These are phyloP conservation scores for Globisporangium solare DNA, from an alignment of 352 stramenopile species.

Conservation along the genomic window DNA sequence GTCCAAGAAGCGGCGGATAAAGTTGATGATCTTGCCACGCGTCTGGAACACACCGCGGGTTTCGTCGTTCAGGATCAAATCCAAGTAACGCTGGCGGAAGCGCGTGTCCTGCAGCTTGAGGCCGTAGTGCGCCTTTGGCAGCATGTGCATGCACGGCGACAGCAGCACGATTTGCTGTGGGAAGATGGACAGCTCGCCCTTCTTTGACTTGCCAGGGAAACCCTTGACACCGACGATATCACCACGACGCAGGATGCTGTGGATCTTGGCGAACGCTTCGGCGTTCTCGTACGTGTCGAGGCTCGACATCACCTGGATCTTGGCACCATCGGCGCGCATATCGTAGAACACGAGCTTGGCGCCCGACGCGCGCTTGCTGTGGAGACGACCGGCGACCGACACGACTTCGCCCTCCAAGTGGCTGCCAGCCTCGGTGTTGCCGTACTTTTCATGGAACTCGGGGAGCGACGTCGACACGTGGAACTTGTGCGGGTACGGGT, in stretches of 20 bases:
- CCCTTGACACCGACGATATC: conserved; percentile 96
- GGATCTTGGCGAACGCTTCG: conserved; percentile 75
- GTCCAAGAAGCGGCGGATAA: conserved; percentile 93
- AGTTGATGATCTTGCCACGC: conserved; percentile 92
- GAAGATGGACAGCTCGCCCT: conserved; percentile 97
- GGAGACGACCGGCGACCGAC: conserved; percentile 93
- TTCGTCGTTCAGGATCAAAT: conserved; percentile 96
- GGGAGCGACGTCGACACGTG: conserved; percentile 90
- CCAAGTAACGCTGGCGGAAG: conserved; percentile 93
- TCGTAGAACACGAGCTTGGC: conserved; percentile 99
- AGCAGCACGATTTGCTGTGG: conserved; percentile 74
- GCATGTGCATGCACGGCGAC: conserved; percentile 83
- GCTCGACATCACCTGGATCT: conserved; percentile 97
- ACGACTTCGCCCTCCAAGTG: conserved; percentile 79
- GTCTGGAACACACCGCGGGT: conserved; percentile 93
- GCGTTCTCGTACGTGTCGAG: conserved; percentile 55
- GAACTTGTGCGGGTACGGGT: conserved; percentile 99
- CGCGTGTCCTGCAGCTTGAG: conserved; percentile 73
- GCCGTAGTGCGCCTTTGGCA: conserved; percentile 71
- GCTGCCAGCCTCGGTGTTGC: conserved; percentile 69
- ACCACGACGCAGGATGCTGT: conserved; percentile 89
- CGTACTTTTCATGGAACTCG: conserved; percentile 92
- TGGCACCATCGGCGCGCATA: conserved; percentile 91
- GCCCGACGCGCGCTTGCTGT: conserved; percentile 93
- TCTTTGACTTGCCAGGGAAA: conserved; percentile 95